Evolutionary conservation across 345 rosid species (phyloP).

Genomic region (Excoecaria agallocha): DNA sequence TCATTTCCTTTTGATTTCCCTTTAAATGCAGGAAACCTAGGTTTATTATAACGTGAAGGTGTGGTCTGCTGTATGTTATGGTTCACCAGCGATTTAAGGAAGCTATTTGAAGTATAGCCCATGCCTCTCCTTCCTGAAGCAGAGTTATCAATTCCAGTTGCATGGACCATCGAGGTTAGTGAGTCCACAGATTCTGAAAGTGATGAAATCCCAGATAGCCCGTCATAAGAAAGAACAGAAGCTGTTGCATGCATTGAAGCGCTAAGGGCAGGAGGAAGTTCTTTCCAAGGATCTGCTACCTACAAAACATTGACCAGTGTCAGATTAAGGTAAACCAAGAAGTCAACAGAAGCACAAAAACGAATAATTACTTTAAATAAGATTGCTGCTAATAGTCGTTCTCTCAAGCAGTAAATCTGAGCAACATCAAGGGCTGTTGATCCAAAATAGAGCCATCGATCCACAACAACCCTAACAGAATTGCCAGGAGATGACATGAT

Average conservation of each 20-base stretch:
- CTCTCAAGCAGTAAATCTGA: constrained; percentile 85
- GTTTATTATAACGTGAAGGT: not conserved
- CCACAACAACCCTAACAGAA: constrained; percentile 59
- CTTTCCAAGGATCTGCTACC: constrained; percentile 59
- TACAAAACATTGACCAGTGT: constrained; percentile 26
- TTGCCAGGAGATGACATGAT: constrained; percentile 78
- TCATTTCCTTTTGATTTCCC: constrained; percentile 17
- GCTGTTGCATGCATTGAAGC: constrained; percentile 61
- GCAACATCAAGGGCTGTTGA: constrained; percentile 81
- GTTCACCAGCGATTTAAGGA: constrained; percentile 25
- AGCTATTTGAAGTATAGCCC: constrained; percentile 18
- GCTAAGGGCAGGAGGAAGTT: constrained; percentile 62
- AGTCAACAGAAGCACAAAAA: not conserved
- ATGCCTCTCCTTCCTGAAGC: constrained; percentile 12
- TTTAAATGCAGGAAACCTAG: constrained; percentile 10
- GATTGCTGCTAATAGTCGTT: constrained; percentile 65
- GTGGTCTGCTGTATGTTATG: not conserved
- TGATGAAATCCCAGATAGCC: constrained; percentile 44
- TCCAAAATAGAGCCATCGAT: constrained; percentile 74
- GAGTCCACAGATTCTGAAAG: constrained; percentile 39
- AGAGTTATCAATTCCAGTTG: constrained; percentile 36
- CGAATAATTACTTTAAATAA: constrained; percentile 57
- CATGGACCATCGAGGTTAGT: constrained; percentile 43
- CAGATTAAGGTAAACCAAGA: constrained; percentile 1
- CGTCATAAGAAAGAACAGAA: constrained; percentile 59